These are phyloP conservation scores for Eucalyptus polybractea DNA, from an alignment of 345 rosid species.

Conservation along the genomic window DNA sequence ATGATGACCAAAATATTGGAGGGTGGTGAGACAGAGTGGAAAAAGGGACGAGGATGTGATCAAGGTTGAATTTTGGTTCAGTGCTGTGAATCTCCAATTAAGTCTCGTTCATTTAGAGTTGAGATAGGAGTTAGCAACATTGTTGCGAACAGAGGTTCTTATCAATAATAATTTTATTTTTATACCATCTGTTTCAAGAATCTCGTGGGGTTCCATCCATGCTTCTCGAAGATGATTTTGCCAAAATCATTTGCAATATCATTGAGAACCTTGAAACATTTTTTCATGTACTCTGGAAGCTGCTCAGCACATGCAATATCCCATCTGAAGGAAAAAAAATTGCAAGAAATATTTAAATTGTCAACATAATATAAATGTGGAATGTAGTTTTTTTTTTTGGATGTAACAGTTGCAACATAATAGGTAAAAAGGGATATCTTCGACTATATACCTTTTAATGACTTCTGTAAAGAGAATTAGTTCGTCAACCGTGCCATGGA, in stretches of 20 bases:
- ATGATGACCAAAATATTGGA: not conserved
- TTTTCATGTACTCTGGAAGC: conserved; percentile 25
- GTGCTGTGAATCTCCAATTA: not conserved
- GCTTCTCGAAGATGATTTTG: not conserved
- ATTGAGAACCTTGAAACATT: conserved; percentile 5
- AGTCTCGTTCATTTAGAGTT: not conserved
- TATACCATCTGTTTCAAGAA: not conserved
- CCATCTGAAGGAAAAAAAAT: not conserved
- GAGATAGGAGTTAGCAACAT: not conserved
- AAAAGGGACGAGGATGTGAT: not conserved
- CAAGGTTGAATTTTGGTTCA: not conserved
- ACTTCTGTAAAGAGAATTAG: no score
- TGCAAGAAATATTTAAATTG: not conserved
- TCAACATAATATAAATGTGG: not conserved
- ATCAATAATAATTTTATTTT: not conserved
- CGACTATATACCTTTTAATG: no score
- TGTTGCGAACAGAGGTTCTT: not conserved
- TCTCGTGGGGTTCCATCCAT: not conserved
- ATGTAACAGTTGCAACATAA: not conserved
- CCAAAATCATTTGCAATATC: conserved; percentile 9
- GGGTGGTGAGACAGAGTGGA: not conserved
- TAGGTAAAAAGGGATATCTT: not conserved
- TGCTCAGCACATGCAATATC: not conserved
- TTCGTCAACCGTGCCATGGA: conserved; percentile 9
- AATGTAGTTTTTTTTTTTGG: not conserved